These are phyloP conservation scores for Metschnikowia cerradonensis DNA, from an alignment of 805 yeast species.

Conservation along the genomic window DNA sequence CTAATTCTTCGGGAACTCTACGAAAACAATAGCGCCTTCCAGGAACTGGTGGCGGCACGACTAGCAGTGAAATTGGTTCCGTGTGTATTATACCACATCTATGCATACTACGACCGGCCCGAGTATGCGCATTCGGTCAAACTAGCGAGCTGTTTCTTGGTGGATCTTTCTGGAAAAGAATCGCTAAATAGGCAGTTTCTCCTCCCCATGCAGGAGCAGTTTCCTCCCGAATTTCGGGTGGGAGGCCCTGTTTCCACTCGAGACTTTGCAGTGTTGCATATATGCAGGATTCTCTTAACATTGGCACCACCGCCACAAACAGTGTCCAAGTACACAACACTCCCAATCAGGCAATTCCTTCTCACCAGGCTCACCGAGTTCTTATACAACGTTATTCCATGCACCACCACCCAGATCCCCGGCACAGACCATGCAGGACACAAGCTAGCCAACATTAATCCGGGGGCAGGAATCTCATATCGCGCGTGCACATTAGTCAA, in stretches of 20 bases:
- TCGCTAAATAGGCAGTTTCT: slow-evolving; percentile 38
- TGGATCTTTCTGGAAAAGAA: slow-evolving; percentile 46
- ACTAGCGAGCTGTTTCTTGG: slow-evolving; percentile 47
- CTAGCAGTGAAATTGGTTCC: slow-evolving; percentile 53
- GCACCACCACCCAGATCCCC: slow-evolving; percentile 16
- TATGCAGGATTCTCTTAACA: slow-evolving; percentile 28
- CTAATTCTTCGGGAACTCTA: slow-evolving; percentile 71
- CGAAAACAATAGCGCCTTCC: slow-evolving; percentile 65
- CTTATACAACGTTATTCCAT: slow-evolving; percentile 55
- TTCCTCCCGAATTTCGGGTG: slow-evolving; percentile 54
- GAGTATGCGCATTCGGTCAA: slow-evolving; percentile 43
- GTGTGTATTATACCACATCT: slow-evolving; percentile 53
- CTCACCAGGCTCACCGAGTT: slow-evolving; percentile 53
- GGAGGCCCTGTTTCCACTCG: slow-evolving; percentile 49
- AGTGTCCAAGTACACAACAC: slow-evolving; percentile 1
- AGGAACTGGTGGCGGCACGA: slow-evolving; percentile 33
- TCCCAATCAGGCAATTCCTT: slow-evolving; percentile 23
- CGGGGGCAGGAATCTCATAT: slow-evolving; percentile 47
- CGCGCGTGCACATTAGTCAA: slow-evolving; percentile 45
- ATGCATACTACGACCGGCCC: slow-evolving; percentile 41
- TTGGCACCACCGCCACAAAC: slow-evolving; percentile 22
- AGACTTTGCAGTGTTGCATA: slow-evolving; percentile 58
- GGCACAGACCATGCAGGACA: slow-evolving; percentile 19
- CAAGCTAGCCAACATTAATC: slow-evolving; percentile 28
- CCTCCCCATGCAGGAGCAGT: slow-evolving; percentile 39